Evolutionary conservation across 441 rosid genomes (phyloP).

Genomic region (Corymbia calophylla): DNA sequence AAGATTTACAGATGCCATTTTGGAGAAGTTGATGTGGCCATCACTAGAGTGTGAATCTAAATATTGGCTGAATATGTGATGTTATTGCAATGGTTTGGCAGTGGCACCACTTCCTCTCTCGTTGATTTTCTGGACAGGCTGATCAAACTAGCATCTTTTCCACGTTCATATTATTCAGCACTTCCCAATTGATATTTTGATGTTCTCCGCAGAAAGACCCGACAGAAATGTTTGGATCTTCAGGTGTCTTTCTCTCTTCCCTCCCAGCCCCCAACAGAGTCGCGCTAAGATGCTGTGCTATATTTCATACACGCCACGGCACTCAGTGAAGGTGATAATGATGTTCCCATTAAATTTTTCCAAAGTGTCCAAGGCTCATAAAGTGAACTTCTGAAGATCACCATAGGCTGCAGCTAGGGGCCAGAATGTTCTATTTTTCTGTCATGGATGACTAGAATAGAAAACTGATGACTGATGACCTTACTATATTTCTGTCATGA

Average conservation of each 20-base stretch:
- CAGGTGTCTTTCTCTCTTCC: neutral
- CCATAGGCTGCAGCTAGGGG: neutral
- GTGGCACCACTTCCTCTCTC: neutral
- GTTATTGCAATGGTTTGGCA: neutral
- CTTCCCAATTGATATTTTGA: neutral
- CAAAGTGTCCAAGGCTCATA: constrained; percentile 74
- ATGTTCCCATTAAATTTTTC: neutral
- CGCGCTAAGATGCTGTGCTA: neutral
- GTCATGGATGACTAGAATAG: neutral
- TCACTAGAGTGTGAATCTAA: neutral
- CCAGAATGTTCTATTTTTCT: neutral
- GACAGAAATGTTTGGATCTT: neutral
- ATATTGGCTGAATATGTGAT: neutral
- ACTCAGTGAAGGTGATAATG: neutral
- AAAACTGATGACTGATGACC: neutral
- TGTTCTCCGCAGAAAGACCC: neutral
- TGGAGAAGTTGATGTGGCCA: neutral
- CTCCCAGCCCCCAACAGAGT: neutral
- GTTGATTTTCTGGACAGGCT: neutral
- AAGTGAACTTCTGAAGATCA: neutral
- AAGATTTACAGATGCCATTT: neutral
- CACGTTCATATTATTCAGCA: neutral
- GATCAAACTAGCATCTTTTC: neutral
- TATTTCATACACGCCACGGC: neutral
- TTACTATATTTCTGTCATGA: neutral